Percentiles rank a stretch among this genome's conserved stretches.
Conservation (phyloP, 2,329 filamentous ascomycete species). For the Microdochium trichocladiopsis region DNA sequence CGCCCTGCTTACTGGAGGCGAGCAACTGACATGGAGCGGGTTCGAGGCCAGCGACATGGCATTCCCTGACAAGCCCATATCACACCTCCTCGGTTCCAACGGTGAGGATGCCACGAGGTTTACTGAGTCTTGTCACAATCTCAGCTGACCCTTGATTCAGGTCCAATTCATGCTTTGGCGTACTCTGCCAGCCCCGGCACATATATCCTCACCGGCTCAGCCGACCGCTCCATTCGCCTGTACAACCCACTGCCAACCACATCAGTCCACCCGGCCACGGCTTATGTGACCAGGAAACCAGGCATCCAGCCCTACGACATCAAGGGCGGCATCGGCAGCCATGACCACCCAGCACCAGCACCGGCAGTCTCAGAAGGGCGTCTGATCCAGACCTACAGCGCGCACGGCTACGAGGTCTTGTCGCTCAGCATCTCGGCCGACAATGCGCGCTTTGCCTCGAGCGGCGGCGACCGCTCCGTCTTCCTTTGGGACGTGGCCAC, state of each 20-base stretch:
- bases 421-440: conserved; percentile 66
- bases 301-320: conserved; percentile 5
- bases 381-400: conserved; percentile 81
- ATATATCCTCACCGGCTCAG: conserved; percentile 78
- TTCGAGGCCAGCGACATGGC: conserved; percentile 23
- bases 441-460: conserved; percentile 81
- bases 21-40: background rate
- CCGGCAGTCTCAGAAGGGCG: conserved; percentile 35
- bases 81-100: conserved; percentile 51
- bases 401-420: conserved; percentile 89
- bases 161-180: conserved; percentile 63
- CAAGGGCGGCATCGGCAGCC: conserved; percentile 18
- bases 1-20: too few species aligned
- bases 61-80: conserved; percentile 40
- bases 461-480: conserved; percentile 82
- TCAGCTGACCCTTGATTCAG: conserved; percentile 28
- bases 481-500: conserved; percentile 93
- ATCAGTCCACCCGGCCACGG: conserved; percentile 9
- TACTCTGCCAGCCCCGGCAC: conserved; percentile 68
- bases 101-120: conserved; percentile 29
- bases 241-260: conserved; percentile 65
- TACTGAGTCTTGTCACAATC: background rate
- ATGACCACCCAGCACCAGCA: conserved; percentile 28
- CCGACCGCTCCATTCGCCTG: conserved; percentile 78
- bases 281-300: conserved; percentile 4